Evolutionary conservation across 441 rosid species (phyloP).

Genomic region (Pelargonium myrrhifolium): DNA sequence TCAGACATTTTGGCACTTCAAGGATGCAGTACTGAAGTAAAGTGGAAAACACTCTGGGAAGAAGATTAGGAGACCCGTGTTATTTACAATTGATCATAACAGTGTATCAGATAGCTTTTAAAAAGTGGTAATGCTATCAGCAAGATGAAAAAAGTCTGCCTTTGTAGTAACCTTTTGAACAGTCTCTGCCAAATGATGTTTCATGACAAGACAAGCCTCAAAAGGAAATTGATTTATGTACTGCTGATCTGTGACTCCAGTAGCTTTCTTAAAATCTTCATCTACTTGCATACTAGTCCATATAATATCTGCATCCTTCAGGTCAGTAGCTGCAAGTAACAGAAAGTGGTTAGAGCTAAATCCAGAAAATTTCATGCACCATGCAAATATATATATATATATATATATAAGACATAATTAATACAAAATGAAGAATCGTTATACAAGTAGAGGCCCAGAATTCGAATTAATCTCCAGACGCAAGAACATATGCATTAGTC

Average conservation of each 20-base stretch:
- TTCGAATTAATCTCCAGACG: not conserved
- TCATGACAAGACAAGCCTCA: slow-evolving; percentile 94
- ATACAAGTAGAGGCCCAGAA: not conserved
- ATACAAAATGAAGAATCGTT: too few species aligned
- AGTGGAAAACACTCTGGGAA: not conserved
- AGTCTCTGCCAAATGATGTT: slow-evolving; percentile 94
- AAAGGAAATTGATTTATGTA: slow-evolving; percentile 80
- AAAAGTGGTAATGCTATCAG: not conserved
- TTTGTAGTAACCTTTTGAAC: slow-evolving; percentile 51
- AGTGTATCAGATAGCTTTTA: too few species aligned
- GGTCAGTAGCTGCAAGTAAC: slow-evolving; percentile 51
- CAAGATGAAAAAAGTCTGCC: slow-evolving; percentile 14
- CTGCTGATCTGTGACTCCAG: slow-evolving; percentile 71
- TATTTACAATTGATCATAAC: too few species aligned
- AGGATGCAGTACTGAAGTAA: not conserved
- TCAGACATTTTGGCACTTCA: not conserved
- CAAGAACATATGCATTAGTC: not conserved
- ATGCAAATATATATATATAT: slow-evolving; percentile 1
- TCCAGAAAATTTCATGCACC: not conserved
- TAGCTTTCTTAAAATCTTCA: slow-evolving; percentile 57
- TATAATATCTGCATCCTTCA: slow-evolving; percentile 76
- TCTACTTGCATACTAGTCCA: slow-evolving; percentile 89
- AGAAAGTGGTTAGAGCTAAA: not conserved
- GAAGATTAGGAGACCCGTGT: too few species aligned
- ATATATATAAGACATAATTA: too few species aligned